These are phyloP conservation scores for Martensiomyces pterosporus DNA, from an alignment of 192 early-diverging fungal genomes.

Conservation along the genomic window DNA sequence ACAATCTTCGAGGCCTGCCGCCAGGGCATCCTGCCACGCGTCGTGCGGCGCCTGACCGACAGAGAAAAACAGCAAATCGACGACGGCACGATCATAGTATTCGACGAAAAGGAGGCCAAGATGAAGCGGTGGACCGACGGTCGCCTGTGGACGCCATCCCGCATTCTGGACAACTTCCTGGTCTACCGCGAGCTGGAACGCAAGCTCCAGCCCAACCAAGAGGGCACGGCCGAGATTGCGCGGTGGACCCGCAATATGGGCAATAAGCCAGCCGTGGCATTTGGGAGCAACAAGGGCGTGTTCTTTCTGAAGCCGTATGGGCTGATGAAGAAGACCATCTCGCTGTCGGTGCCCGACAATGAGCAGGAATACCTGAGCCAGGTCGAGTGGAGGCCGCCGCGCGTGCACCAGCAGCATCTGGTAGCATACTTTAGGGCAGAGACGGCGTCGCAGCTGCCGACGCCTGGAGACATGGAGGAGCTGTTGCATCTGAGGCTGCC, in stretches of 20 bases:
- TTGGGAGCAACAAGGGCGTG: conserved; percentile 38
- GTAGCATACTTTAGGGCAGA: conserved; percentile 33
- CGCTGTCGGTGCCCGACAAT: conserved; percentile 56
- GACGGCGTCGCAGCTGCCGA: conserved; percentile 10
- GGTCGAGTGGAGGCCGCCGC: conserved; percentile 7
- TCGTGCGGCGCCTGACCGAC: conserved; percentile 69
- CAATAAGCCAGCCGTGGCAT: conserved; percentile 1
- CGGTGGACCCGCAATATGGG: conserved; percentile 4
- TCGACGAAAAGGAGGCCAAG: conserved; percentile 77
- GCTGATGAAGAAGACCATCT: conserved; percentile 76
- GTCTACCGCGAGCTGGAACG: conserved; percentile 69
- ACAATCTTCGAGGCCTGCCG: conserved; percentile 76
- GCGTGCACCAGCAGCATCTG: conserved; percentile 41
- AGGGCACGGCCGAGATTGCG: conserved; percentile 23
- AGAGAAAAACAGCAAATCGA: conserved; percentile 65
- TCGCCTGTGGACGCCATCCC: conserved; percentile 75
- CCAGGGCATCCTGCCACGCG: conserved; percentile 59
- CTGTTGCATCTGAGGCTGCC: conserved; percentile 25
- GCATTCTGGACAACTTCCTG: conserved; percentile 76
- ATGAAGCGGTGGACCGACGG: conserved; percentile 90
- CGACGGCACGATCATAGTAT: conserved; percentile 79
- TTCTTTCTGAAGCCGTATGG: conserved; percentile 56
- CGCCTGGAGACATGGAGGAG: conserved; percentile 42
- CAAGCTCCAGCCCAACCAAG: conserved; percentile 54
- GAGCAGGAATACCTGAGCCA: conserved; percentile 23